phyloP scores from a whole-genome alignment of 805 yeast species.

The Candida ascalaphidarum region DNA sequence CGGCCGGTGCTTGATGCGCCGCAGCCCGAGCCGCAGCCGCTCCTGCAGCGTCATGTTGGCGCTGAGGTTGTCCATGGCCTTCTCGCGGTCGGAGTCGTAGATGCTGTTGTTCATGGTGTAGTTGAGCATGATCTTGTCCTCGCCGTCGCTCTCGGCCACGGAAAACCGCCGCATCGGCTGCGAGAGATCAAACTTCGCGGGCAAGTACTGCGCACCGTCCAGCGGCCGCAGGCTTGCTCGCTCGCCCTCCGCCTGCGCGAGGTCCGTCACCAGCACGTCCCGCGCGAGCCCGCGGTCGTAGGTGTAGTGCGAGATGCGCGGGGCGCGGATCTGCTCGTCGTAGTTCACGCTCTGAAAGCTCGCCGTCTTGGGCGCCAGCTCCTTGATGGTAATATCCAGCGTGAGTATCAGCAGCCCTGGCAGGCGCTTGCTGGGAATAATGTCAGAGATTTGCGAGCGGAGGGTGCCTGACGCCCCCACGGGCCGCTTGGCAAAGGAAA shows the following conservation, averaged over 20 bases:
- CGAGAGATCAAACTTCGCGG: constrained; percentile 40
- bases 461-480: too few species aligned
- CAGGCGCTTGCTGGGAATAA: too few species aligned
- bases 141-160: constrained; percentile 3
- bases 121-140: constrained; percentile 5
- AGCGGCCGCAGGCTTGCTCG: too few species aligned
- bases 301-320: constrained; percentile 37
- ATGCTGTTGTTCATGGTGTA: constrained; percentile 14
- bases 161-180: constrained; percentile 30
- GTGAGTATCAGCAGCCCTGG: too few species aligned
- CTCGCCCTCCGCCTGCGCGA: too few species aligned
- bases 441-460: too few species aligned
- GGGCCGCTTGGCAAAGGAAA: too few species aligned
- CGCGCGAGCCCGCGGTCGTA: constrained; percentile 5
- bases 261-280: too few species aligned
- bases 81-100: constrained; percentile 8
- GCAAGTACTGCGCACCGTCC: constrained; percentile 24
- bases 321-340: constrained; percentile 49
- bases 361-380: too few species aligned
- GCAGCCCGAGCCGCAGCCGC: constrained; percentile 1
- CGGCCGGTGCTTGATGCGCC: neutral
- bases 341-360: too few species aligned
- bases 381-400: too few species aligned
- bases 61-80: constrained; percentile 5
- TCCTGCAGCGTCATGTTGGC: constrained; percentile 6